Conservation (phyloP, 139 green algal genomes). For the Micractinium sp. region DNA sequence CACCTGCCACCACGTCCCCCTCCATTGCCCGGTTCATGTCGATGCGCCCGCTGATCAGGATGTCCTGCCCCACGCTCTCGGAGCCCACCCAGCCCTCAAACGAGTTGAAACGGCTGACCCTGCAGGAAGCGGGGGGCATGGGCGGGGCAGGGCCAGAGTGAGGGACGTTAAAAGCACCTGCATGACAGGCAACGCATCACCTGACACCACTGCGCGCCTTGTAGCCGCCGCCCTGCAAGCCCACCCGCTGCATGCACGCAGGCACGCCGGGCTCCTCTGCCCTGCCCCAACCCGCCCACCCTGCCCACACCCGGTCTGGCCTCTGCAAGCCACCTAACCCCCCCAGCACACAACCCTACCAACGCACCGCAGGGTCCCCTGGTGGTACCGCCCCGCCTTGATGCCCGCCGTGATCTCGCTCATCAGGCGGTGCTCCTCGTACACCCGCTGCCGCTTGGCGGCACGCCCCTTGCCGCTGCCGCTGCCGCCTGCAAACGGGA, state of each 20-base stretch:
- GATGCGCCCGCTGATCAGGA: conserved; percentile 73
- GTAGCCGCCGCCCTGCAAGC: background rate
- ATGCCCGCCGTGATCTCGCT: conserved; percentile 80
- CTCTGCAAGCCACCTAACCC: too few relatives aligned
- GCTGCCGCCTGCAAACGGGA: background rate
- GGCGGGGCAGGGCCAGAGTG: background rate
- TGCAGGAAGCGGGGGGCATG: background rate
- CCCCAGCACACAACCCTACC: too few relatives aligned
- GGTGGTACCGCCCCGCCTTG: conserved; percentile 80
- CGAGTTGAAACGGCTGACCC: conserved; percentile 83
- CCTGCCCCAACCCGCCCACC: too few relatives aligned
- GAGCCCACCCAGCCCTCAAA: conserved; percentile 81
- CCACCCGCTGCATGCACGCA: conserved; percentile 54
- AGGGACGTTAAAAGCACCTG: background rate
- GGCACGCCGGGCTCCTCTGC: background rate
- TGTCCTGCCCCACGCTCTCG: conserved; percentile 75
- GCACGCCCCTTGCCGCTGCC: conserved; percentile 34
- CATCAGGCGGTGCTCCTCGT: conserved; percentile 78
- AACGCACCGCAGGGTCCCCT: conserved; percentile 57
- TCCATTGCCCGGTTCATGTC: conserved; percentile 90
- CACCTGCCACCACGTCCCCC: conserved; percentile 63
- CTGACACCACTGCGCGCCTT: conserved; percentile 31
- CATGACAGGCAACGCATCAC: background rate
- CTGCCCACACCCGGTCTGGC: too few relatives aligned
- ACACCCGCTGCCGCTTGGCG: conserved; percentile 78